Evolutionary conservation across 140 eudicot genomes (phyloP), one percentile per base, ranked within the genome.

Genomic region (Anethum foeniculum): DNA sequence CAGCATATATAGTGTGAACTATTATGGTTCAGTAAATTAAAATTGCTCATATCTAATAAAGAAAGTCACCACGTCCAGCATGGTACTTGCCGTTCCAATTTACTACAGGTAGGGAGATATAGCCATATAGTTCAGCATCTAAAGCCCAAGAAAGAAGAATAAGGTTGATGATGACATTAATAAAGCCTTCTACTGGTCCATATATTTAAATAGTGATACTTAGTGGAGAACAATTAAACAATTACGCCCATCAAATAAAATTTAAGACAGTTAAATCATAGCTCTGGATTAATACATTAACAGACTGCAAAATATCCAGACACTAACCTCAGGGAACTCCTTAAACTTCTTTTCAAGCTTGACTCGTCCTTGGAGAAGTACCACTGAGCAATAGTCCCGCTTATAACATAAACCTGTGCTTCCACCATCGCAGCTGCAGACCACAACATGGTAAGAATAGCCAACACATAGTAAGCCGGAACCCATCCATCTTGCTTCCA

Each of bases 401-500:
- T 92, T 30, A 92, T 90, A 47, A 92, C 96, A 86, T 89, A 95
- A 60, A 85, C 92, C 82, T 92, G 91, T 8, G 91, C 92, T 85
- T 95, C 99, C 88, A 95, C 85, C 97, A 92, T 87, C 5, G 85
- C 92, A 19, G 97, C 64, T 36, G 92, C 93, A 77, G 99, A 90
- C 99, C 99, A 95, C 86, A 95, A 78, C 93, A 92, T 89, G 0
- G 99, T 95, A 82, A 95, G 76, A 80, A 95, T 92, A 4, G 95
- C 97, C 85, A 95, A 85, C 0, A 95, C 88, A 85, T 83, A 92
- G 68, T 95, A 95, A 65, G 95, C 97, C 4, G 97, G 97, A 87
- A 95, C 99, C 99, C 97, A 95, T 51, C 92, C 77, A 87, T 92
- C 97, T 77, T 90, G 88, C 79, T 95, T 91, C 99, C 99, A 95